These are phyloP conservation scores for Trichosporon sp. DNA, from an alignment of 1,284 basidiomycete species.

Conservation along the genomic window DNA sequence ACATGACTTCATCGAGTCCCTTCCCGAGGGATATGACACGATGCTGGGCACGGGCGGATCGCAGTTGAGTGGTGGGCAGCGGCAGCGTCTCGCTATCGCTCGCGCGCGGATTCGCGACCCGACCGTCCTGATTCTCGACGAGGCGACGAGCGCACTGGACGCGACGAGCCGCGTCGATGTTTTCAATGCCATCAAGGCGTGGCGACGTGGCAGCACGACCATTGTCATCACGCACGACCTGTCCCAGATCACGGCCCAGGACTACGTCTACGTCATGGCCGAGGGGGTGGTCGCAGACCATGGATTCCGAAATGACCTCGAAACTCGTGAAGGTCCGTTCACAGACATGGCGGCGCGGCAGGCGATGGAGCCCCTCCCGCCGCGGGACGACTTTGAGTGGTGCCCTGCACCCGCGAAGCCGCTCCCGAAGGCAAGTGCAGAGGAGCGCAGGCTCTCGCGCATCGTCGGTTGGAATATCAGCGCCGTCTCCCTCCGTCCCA, in stretches of 20 bases:
- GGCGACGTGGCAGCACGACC: slow-evolving; percentile 82
- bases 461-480: neutral
- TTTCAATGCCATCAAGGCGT: slow-evolving; percentile 80
- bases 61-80: slow-evolving; percentile 86
- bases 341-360: slow-evolving; percentile 55
- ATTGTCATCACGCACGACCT: slow-evolving; percentile 97
- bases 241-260: slow-evolving; percentile 71
- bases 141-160: slow-evolving; percentile 94
- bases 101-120: slow-evolving; percentile 85
- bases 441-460: neutral
- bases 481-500: neutral
- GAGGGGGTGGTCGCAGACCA: slow-evolving; percentile 81
- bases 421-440: neutral
- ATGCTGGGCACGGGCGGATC: slow-evolving; percentile 72
- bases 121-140: slow-evolving; percentile 88
- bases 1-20: slow-evolving; percentile 79
- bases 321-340: slow-evolving; percentile 50
- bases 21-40: slow-evolving; percentile 89
- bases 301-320: slow-evolving; percentile 72
- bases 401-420: slow-evolving; percentile 22
- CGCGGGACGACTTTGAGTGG: slow-evolving; percentile 49
- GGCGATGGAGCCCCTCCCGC: slow-evolving; percentile 46
- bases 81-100: slow-evolving; percentile 88
- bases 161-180: slow-evolving; percentile 82
- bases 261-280: slow-evolving; percentile 92